A percentile compares a stretch with the other conserved stretches of the same genome.
phyloP scores from a whole-genome alignment of 2,329 filamentous ascomycete species.

The Cryoendolithus antarcticus region DNA sequence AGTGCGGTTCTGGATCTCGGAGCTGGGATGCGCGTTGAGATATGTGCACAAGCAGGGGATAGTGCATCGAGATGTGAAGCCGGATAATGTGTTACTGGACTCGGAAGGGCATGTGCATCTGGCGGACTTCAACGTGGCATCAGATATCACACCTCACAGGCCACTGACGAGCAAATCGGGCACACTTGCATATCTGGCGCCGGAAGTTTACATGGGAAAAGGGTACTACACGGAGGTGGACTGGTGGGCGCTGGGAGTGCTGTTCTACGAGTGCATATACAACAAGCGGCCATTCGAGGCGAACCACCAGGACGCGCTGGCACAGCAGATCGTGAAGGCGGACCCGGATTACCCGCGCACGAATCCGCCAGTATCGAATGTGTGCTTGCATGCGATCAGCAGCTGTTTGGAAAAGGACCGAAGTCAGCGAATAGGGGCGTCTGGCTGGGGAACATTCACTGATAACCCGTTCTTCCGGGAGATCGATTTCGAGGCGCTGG shows the following conservation, averaged over 20 bases:
- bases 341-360: slow-evolving; percentile 86
- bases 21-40: slow-evolving; percentile 79
- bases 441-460: slow-evolving; percentile 70
- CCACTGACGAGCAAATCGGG: slow-evolving; percentile 89
- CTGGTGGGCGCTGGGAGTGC: slow-evolving; percentile 96
- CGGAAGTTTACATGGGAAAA: slow-evolving; percentile 83
- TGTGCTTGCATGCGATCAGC: slow-evolving; percentile 79
- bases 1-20: slow-evolving; percentile 91
- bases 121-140: slow-evolving; percentile 97
- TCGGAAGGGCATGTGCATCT: slow-evolving; percentile 89
- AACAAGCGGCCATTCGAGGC: slow-evolving; percentile 97
- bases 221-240: slow-evolving; percentile 87
- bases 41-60: slow-evolving; percentile 81
- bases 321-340: slow-evolving; percentile 67
- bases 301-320: slow-evolving; percentile 68
- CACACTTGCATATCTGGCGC: slow-evolving; percentile 87
- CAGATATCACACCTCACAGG: slow-evolving; percentile 74
- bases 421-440: slow-evolving; percentile 68
- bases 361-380: slow-evolving; percentile 74
- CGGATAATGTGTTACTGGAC: slow-evolving; percentile 80
- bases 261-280: slow-evolving; percentile 99
- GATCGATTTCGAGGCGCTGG: slow-evolving; percentile 73
- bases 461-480: slow-evolving; percentile 79
- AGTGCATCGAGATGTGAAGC: slow-evolving; percentile 83
- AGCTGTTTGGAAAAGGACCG: slow-evolving; percentile 72